Conservation (phyloP, 1,284 basidiomycete species). For the Veloboletus limbatus region DNA sequence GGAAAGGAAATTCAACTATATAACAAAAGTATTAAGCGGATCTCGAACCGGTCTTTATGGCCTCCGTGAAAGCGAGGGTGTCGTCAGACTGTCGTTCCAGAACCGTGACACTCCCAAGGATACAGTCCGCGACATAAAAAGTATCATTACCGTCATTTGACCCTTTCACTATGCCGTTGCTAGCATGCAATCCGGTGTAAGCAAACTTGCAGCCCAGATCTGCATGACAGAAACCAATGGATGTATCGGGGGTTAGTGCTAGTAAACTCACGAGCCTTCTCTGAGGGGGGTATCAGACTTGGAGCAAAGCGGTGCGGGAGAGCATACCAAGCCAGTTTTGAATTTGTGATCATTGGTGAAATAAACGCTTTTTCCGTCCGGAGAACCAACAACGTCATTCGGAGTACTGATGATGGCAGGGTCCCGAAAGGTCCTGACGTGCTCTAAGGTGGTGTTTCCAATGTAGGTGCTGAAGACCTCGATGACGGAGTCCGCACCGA, state of each 20-base stretch:
- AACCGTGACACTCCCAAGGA: conserved; percentile 44
- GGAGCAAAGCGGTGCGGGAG: neutral
- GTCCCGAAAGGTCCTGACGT: conserved; percentile 59
- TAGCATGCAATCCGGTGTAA: conserved; percentile 40
- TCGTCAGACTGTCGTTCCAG: conserved; percentile 56
- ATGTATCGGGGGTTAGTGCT: conserved; percentile 37
- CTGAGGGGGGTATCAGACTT: conserved; percentile 12
- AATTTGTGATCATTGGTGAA: conserved; percentile 66
- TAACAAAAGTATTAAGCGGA: neutral
- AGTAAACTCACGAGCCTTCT: conserved; percentile 37
- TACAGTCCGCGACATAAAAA: conserved; percentile 50
- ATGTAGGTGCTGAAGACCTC: conserved; percentile 64
- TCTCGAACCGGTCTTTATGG: conserved; percentile 42
- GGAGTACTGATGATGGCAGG: conserved; percentile 58
- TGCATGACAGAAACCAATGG: conserved; percentile 58
- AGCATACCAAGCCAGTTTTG: conserved; percentile 51
- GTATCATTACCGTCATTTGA: conserved; percentile 43
- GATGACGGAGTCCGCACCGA: conserved; percentile 68
- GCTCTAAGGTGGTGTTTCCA: conserved; percentile 43
- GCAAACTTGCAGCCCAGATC: conserved; percentile 58
- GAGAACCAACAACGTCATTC: conserved; percentile 64
- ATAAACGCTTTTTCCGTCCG: conserved; percentile 60
- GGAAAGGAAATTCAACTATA: neutral
- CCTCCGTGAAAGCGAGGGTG: conserved; percentile 48
- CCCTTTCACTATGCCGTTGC: conserved; percentile 57